phyloP scores from a whole-genome alignment of 306 rosid species.

The cucumber (Cucumis sativus) region DNA sequence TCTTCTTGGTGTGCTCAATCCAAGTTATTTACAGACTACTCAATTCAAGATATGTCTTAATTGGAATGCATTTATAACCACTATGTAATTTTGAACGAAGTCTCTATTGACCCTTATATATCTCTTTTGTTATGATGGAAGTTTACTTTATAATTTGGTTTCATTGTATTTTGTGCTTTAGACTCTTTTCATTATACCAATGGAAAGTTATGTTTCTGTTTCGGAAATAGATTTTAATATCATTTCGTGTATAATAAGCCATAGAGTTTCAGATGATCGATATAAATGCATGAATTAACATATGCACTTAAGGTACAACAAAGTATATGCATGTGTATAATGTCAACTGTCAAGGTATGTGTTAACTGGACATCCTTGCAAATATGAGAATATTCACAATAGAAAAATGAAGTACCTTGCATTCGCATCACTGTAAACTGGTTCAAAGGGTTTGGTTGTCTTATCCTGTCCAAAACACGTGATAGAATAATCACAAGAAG shows the following conservation, averaged over 20 bases:
- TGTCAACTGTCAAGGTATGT: not conserved
- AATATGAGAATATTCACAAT: not conserved
- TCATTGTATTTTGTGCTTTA: too few relatives aligned
- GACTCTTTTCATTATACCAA: too few relatives aligned
- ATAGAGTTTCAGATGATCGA: not conserved
- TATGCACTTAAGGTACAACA: too few relatives aligned
- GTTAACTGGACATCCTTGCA: not conserved
- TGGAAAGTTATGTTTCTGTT: too few relatives aligned
- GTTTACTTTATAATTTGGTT: too few relatives aligned
- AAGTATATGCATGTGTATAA: not conserved
- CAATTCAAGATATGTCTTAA: too few relatives aligned
- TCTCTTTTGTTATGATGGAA: too few relatives aligned
- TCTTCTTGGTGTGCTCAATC: too few relatives aligned
- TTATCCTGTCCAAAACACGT: slow-evolving; percentile 18
- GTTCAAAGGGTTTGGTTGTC: slow-evolving; percentile 24
- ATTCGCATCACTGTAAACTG: slow-evolving; percentile 36
- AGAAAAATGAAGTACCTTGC: slow-evolving; percentile 29
- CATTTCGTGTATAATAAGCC: not conserved
- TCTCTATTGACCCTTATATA: too few relatives aligned
- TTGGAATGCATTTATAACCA: too few relatives aligned
- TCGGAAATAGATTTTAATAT: not conserved
- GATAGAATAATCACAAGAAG: not conserved
- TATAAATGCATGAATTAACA: not conserved
- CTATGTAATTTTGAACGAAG: too few relatives aligned
- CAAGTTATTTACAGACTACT: too few relatives aligned